Evolutionary conservation across 2,329 filamentous ascomycete genomes (phyloP), one percentile per base, ranked within the genome.

Genomic region (Trichoderma lentiforme): DNA sequence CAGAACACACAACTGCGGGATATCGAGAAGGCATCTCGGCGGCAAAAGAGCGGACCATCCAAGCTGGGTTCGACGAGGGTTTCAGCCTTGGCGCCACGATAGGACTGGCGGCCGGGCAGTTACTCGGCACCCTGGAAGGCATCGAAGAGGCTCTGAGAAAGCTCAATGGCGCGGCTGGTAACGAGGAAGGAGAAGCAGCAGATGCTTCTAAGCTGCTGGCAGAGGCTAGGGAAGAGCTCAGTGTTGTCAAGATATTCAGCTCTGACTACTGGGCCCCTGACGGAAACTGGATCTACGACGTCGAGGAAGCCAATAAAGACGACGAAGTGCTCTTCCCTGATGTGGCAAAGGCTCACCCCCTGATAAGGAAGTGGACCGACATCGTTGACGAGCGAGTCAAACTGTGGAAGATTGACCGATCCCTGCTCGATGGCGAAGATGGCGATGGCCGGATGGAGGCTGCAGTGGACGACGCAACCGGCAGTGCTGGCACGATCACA

Each of bases 61-160:
- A 99, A 82, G 86, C 86, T 15, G 95, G 95, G 0, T 98, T 99
- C 78, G 96, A 99, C 79, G 93, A 95, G 74, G 95, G 95, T 0
- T 98, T 94, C 80, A 86, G 90, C 15, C 85, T 98, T 0, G 96
- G 96, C 14, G 95, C 94, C 1, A 90, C 91, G 66, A 83, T 98
- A 34, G 96, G 95, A 0, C 80, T 92, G 74, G 86, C 87, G 32
- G 91, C 90, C 0, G 96, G 96, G 0, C 90, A 89, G 75, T 83
- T 97, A 14, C 80, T 97, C 4, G 96, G 96, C 0, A 83, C 93
- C 4, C 78, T 98, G 6, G 93, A 97, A 77, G 94, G 92, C 0
- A 82, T 97, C 24, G 81, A 84, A 1, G 82, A 83, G 15, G 88
- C 89, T 11, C 74, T 87, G 60, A 72, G 61, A 39, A 76, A 76